Evolutionary conservation across 2,329 filamentous ascomycete genomes (phyloP).

Genomic region (Passalora sequoiae): DNA sequence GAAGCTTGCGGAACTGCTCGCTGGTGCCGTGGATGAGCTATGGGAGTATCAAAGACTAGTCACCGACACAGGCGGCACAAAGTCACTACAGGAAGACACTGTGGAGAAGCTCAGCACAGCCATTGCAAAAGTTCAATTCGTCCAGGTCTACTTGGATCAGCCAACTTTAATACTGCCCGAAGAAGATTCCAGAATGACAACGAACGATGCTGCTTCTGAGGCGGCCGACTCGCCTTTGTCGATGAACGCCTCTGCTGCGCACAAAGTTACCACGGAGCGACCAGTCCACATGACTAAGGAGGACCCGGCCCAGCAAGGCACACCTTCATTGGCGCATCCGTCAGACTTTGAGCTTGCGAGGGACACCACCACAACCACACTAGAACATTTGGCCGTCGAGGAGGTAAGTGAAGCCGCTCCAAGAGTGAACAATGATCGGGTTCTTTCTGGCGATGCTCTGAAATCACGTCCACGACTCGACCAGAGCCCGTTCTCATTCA

Average conservation of each 20-base stretch:
- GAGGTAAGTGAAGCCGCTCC: neutral
- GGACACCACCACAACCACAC: neutral
- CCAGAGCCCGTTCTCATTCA: constrained; percentile 23
- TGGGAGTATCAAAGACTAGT: constrained; percentile 53
- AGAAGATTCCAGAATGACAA: constrained; percentile 23
- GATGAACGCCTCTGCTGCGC: neutral
- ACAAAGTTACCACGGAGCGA: neutral
- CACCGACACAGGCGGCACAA: constrained; percentile 33
- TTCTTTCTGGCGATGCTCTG: neutral
- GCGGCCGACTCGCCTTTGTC: no score
- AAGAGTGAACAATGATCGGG: neutral
- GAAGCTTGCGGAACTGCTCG: constrained; percentile 62
- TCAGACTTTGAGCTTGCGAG: neutral
- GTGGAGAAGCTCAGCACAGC: constrained; percentile 43
- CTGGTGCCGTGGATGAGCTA: constrained; percentile 59
- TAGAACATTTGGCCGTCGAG: no score
- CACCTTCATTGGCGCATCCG: neutral
- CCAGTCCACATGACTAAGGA: neutral
- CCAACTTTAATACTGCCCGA: constrained; percentile 42
- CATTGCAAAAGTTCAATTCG: constrained; percentile 48
- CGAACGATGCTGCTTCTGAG: neutral
- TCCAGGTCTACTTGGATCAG: constrained; percentile 48
- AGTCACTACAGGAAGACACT: constrained; percentile 26
- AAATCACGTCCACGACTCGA: constrained; percentile 18
- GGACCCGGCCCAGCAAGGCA: neutral